Evolutionary conservation across 2,329 filamentous ascomycete species (phyloP).

Genomic region (Penicillium nordicum): DNA sequence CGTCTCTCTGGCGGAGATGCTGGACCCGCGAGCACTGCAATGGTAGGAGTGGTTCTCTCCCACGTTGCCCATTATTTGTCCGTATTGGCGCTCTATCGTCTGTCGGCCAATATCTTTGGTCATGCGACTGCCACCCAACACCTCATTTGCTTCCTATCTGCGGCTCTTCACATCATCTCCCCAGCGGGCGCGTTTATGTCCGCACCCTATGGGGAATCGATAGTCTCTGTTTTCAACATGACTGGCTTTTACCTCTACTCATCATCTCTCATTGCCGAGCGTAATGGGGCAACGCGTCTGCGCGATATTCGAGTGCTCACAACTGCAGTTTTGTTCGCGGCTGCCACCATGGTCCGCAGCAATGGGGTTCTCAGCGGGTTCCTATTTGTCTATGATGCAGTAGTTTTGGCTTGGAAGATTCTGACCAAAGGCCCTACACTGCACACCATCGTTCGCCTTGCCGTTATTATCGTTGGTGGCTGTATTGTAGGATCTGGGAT

Average conservation of each 20-base stretch:
- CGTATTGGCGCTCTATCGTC: constrained; percentile 65
- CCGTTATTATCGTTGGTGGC: constrained; percentile 64
- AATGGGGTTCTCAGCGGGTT: constrained; percentile 84
- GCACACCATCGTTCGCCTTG: constrained; percentile 51
- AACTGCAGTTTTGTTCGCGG: constrained; percentile 67
- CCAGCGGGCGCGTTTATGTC: constrained; percentile 88
- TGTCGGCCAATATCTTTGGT: constrained; percentile 59
- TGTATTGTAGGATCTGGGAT: constrained; percentile 64
- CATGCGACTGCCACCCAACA: constrained; percentile 27
- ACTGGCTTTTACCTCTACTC: constrained; percentile 68
- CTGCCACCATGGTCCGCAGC: constrained; percentile 71
- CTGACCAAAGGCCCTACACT: constrained; percentile 36
- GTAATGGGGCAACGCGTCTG: constrained; percentile 22
- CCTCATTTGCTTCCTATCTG: constrained; percentile 56
- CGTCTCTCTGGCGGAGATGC: constrained; percentile 18
- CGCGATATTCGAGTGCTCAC: constrained; percentile 54
- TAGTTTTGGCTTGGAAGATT: constrained; percentile 44
- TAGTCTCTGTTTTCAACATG: constrained; percentile 76
- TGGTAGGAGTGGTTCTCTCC: constrained; percentile 64
- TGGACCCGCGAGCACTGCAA: constrained; percentile 24
- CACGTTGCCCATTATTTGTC: constrained; percentile 74
- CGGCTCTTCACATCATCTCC: constrained; percentile 74
- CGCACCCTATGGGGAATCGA: constrained; percentile 76
- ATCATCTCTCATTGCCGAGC: constrained; percentile 38
- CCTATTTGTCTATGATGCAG: constrained; percentile 64